phyloP scores from a whole-genome alignment of 2,329 filamentous ascomycete genomes.

The Lecanoromycetidae sp. region DNA sequence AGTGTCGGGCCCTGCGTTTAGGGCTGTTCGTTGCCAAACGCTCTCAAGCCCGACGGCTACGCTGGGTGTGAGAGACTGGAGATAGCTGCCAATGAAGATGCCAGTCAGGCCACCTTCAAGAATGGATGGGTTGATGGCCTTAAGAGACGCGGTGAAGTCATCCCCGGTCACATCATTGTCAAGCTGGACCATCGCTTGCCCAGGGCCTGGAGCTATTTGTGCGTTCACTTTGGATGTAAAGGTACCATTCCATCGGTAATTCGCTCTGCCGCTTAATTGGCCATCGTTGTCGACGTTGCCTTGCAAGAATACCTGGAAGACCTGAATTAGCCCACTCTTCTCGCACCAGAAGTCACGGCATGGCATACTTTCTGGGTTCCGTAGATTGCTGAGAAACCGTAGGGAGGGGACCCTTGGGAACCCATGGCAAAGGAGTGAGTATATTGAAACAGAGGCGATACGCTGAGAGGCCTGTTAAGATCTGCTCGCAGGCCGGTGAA shows the following conservation, averaged over 20 bases:
- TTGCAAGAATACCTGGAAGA: constrained; percentile 74
- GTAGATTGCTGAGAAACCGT: constrained; percentile 88
- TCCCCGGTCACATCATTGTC: constrained; percentile 90
- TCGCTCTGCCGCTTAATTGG: constrained; percentile 75
- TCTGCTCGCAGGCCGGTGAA: constrained; percentile 94
- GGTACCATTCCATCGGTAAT: constrained; percentile 73
- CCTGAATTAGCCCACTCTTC: not conserved
- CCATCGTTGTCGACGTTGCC: constrained; percentile 91
- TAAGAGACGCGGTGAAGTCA: constrained; percentile 87
- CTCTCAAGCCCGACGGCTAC: constrained; percentile 82
- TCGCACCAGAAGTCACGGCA: not conserved
- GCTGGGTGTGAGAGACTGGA: constrained; percentile 80
- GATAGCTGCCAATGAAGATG: constrained; percentile 89
- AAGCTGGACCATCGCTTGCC: constrained; percentile 79
- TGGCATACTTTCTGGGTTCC: constrained; percentile 69
- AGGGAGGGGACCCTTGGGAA: constrained; percentile 76
- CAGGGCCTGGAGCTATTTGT: constrained; percentile 64
- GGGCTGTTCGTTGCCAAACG: constrained; percentile 79
- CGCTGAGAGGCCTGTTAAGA: constrained; percentile 90
- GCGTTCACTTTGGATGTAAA: constrained; percentile 79
- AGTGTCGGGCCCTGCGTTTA: constrained; percentile 80
- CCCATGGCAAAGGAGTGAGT: constrained; percentile 96
- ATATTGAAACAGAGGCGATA: constrained; percentile 88
- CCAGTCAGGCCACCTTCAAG: constrained; percentile 88
- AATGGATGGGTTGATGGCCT: constrained; percentile 88